Evolutionary conservation across 2,329 filamentous ascomycete species (phyloP), one percentile per base, ranked within the genome.

Genomic region (Shiraia sp.): DNA sequence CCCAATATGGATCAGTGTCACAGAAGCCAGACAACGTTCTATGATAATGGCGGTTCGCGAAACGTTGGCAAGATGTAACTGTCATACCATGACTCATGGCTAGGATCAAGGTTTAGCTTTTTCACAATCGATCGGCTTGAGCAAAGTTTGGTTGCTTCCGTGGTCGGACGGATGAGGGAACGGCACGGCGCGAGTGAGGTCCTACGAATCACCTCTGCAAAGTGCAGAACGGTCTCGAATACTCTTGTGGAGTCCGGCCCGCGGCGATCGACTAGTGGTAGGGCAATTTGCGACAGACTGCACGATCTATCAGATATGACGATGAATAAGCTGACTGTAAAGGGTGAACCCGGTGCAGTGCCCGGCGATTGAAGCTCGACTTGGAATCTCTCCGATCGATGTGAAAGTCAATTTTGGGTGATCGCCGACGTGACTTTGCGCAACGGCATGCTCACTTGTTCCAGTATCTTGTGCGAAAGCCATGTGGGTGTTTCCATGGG

Each of bases 111-210:
- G 35, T 13, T 26, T 15, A 19, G 36, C 27, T 22, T 38, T 36
- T 42, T 36, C 34, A 19, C 37, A 35, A 49, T 42, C 36, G 19
- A 23, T 45, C 34, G 30, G 31, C 36, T 36, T 38, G 44, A 31
- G 45, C 32, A 40, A 24, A 30, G 32, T 47, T 46, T 49, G 45
- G 47, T 50, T 26, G 36, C 42, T 34, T 28, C 40, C 48, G 48
- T 55, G 49, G 49, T 51, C 51, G 47, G 38, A 49, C 44, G 45
- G 42, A 47, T 40, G 53, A 55, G 54, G 49, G 48, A 58, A 53
- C 61, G 61, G 61, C 56, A 60, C 62, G 61, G 62, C 53, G 50
- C 62, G 56, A 51, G 32, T 42, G 26, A 33, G 40, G 32, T 47
- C 38, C 48, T 55, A 41, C 59, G 55, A 63, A 65, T 61, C 57